Conservation (phyloP, 1,284 basidiomycete genomes). For the Leccinum holopus region DNA sequence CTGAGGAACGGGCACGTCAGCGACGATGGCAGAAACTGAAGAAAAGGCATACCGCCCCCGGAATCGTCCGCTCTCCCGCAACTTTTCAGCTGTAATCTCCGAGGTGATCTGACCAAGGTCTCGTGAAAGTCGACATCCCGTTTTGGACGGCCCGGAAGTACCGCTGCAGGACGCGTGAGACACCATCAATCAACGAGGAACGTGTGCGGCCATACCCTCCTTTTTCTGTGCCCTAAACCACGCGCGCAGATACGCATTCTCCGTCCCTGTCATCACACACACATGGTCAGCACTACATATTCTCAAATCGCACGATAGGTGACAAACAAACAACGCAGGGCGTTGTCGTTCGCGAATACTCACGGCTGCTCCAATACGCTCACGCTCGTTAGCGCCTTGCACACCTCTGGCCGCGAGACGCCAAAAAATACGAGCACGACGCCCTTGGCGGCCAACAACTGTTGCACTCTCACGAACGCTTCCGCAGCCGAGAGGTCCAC, state of each 20-base stretch:
- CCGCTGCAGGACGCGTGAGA: constrained; percentile 34
- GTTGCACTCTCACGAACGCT: constrained; percentile 89
- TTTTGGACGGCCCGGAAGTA: constrained; percentile 60
- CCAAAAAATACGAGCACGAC: constrained; percentile 92
- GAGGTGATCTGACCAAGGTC: constrained; percentile 71
- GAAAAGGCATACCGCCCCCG: constrained; percentile 45
- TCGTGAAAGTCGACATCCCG: constrained; percentile 47
- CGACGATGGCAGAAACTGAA: neutral
- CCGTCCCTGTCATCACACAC: constrained; percentile 62
- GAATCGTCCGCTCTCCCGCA: constrained; percentile 73
- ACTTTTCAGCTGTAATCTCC: constrained; percentile 71
- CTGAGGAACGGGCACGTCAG: constrained; percentile 9
- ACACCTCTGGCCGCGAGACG: constrained; percentile 60
- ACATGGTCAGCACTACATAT: constrained; percentile 16
- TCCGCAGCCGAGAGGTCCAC: too few species aligned
- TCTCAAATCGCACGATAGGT: neutral
- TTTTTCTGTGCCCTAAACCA: constrained; percentile 69
- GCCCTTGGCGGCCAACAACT: constrained; percentile 73
- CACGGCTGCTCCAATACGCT: constrained; percentile 72
- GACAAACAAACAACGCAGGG: constrained; percentile 2
- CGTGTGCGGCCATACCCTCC: constrained; percentile 39
- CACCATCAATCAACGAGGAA: neutral
- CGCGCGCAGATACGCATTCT: constrained; percentile 80
- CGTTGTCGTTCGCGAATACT: constrained; percentile 28
- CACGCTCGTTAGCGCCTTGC: constrained; percentile 70